Base-by-base conservation (phyloP, 305 asterid species). In the Fraxinus baroniana region DNA sequence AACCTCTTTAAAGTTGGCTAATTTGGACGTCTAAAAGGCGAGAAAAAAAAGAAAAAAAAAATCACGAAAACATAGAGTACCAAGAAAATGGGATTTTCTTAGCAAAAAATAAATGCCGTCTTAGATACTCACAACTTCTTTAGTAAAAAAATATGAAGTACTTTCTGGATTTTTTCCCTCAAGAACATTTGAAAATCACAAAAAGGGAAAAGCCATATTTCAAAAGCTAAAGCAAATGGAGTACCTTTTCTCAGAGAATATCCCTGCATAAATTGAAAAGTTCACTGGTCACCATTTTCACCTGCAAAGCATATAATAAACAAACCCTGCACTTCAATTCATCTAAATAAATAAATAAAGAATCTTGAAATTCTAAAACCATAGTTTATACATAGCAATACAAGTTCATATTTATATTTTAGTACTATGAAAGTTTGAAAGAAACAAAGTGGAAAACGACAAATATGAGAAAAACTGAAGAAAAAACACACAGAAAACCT, bases 401-500 rank as follows among this genome's bases (percentile, higher is more conserved):
- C 78, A 62, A 78, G 78, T 32, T 9, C 73, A 73, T 74, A 82
- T 36, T 7, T 78, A 79, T 41, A 76, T 41, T 76, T 80, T 76
- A 83, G 39, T 78, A 81, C 74, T 39, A 75, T 77, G 36, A 18
- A 73, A 77, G 74, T 76, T 74, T 74, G 87, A 73, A 44, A 82
- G 74, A 86, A 87, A 85, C 90, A 88, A 85, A 77, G 74, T 36
- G 62, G 85, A 87, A 86, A 80, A 83, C 84, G 93, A 87, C 92
- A 87, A 87, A 36, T 62, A 83, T 83, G 89, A 87, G 84, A 87
- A 84, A 85, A 10, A 80, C 64, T 62, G 84, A 44, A 83, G 78
- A 78, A 64, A 77, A 44, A 86, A 87, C 44, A 87, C 91, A 87
- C 93, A 88, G 86, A 83, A 92, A 85, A 91, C 90, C 91, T 84